Base-by-base conservation (phyloP, 805 yeast species). In the Wickerhamomyces chambardii region DNA sequence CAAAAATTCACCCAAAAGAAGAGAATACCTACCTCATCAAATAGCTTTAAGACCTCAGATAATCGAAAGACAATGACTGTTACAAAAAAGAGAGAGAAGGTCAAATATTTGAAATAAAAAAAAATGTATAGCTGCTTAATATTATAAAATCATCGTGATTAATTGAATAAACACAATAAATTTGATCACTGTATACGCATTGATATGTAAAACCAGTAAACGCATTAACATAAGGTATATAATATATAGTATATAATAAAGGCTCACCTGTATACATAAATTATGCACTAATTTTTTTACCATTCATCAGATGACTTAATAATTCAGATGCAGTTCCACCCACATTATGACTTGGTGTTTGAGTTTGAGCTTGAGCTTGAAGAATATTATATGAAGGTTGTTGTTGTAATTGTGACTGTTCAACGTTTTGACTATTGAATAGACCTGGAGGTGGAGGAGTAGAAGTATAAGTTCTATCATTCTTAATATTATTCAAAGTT, bases 281-380 rank as follows among this genome's bases (percentile, higher is more conserved):
- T 22, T 17, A 38, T 16, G 65, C 61, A 33, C 58, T 50, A 31
- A 60, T 53, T 46, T 63, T 73, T 53, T 81, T 84, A 21, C 94
- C 94, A 47, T 80, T 79, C 78, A 87, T 79, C 52, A 87, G 65
- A 56, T 86, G 96, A 38, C 77, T 84, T 47, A 87, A 68, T 50
- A 87, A 68, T 52, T 86, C 95, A 29, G 86, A 78, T 40, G 89
- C 80, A 33, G 83, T 75, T 19, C 76, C 73, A 6, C 46, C 46
- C 31, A 33, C 46, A 37, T 31, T 39, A 40, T 17, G 47, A 46
- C 18, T 46, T 47, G 17, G 47, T 19, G n/a, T n/a, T n/a, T 19
- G 36, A 21, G 37, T 34, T 16, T 34, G 22, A 17, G n/a, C n/a
- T n/a, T n/a, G n/a, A n/a, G n/a, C n/a, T n/a, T n/a, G n/a, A n/a